A percentile compares a stretch with the other conserved stretches of the same genome.
These are phyloP conservation scores for Arthrobotrys conoides DNA, from an alignment of 2,329 filamentous ascomycete species.

Conservation along the genomic window DNA sequence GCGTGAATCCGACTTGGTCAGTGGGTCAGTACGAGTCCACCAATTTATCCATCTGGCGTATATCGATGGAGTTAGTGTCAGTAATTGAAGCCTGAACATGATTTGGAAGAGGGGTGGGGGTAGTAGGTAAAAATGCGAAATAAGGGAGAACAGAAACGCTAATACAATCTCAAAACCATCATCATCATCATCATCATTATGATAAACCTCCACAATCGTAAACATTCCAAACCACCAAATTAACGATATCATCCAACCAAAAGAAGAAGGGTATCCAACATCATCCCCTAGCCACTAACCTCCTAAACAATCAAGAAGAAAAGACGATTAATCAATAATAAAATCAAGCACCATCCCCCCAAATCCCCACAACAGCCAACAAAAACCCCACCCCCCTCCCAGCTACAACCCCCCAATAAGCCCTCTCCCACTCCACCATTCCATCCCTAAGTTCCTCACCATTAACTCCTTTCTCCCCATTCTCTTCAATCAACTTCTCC, in stretches of 20 bases:
- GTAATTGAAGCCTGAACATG: neutral
- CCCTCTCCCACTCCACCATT: constrained; percentile 46
- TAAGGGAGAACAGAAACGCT: neutral
- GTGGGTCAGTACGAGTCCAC: too few species aligned
- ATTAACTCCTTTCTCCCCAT: constrained; percentile 52
- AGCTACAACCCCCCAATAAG: constrained; percentile 39
- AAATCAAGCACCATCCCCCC: constrained; percentile 49
- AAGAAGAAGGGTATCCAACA: too few species aligned
- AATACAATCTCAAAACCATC: constrained; percentile 3
- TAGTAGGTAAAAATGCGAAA: neutral
- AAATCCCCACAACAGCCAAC: constrained; percentile 52
- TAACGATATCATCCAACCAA: neutral
- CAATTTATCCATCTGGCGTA: too few species aligned
- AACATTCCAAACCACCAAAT: neutral
- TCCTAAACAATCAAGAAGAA: too few species aligned
- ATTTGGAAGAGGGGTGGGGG: neutral
- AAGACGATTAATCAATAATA: too few species aligned
- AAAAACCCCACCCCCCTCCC: constrained; percentile 35
- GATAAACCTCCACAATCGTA: too few species aligned
- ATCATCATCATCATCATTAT: neutral
- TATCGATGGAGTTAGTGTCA: neutral
- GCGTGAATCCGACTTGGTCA: neutral
- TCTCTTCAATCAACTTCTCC: constrained; percentile 39
- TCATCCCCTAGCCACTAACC: too few species aligned
- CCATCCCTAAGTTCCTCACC: constrained; percentile 51